These are phyloP conservation scores for Dothidotthia symphoricarpi DNA, from an alignment of 2,329 filamentous ascomycete species.

Conservation along the genomic window DNA sequence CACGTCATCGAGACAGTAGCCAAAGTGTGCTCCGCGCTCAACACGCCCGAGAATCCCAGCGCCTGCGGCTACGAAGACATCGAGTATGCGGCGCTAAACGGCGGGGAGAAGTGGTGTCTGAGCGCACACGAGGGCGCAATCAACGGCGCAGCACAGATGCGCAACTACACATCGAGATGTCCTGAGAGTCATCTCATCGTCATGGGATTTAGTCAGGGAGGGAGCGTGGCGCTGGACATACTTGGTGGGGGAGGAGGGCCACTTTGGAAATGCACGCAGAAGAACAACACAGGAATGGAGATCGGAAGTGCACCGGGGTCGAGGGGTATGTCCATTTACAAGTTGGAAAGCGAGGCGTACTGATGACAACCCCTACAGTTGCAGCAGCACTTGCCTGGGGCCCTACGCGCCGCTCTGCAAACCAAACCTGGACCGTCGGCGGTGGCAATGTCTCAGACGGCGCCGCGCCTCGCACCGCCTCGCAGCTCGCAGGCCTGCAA, in stretches of 20 bases:
- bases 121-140: constrained; percentile 28
- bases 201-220: constrained; percentile 31
- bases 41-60: constrained; percentile 21
- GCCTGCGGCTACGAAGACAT: constrained; percentile 31
- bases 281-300: constrained; percentile 22
- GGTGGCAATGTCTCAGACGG: constrained; percentile 24
- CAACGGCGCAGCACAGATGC: constrained; percentile 27
- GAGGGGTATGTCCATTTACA: constrained; percentile 19
- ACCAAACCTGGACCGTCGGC: constrained; percentile 23
- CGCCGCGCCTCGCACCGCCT: constrained; percentile 19
- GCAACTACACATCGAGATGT: constrained; percentile 27
- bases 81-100: constrained; percentile 26
- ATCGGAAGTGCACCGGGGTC: constrained; percentile 21
- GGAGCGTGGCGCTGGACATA: constrained; percentile 25
- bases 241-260: constrained; percentile 27
- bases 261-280: constrained; percentile 26
- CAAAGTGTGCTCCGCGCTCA: constrained; percentile 26
- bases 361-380: constrained; percentile 16
- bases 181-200: constrained; percentile 29
- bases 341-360: too few species aligned
- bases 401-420: constrained; percentile 25
- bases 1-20: constrained; percentile 28
- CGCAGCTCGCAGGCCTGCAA: constrained; percentile 22
- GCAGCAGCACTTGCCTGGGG: constrained; percentile 25
- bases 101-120: constrained; percentile 25